Conservation (phyloP, 1,139 yeast species). For the Zhuliangozyma parablackwelliae region DNA sequence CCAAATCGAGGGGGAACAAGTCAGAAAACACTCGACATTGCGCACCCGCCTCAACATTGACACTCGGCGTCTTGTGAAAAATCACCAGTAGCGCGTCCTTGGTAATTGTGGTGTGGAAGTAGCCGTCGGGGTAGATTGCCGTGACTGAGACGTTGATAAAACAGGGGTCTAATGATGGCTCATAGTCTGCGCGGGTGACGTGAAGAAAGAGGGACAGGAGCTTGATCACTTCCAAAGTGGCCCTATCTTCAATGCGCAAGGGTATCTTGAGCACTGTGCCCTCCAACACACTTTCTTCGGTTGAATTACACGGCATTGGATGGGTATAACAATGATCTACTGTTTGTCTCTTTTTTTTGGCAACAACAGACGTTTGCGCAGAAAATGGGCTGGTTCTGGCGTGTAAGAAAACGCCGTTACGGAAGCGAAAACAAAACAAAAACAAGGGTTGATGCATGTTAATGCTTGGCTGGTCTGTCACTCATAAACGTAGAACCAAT, state of each 20-base stretch:
- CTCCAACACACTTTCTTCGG: background rate
- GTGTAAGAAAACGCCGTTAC: too few relatives aligned
- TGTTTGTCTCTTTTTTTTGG: too few relatives aligned
- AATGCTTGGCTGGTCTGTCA: too few relatives aligned
- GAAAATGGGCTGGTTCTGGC: too few relatives aligned
- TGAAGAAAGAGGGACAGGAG: conserved; percentile 10
- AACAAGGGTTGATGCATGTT: too few relatives aligned
- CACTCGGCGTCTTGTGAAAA: conserved; percentile 5
- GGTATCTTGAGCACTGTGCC: conserved; percentile 11
- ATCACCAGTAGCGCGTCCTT: conserved; percentile 2
- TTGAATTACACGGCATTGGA: too few relatives aligned
- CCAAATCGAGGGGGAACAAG: conserved; percentile 13
- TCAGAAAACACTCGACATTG: conserved; percentile 7
- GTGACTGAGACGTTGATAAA: conserved; percentile 10
- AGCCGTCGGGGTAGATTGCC: conserved; percentile 11
- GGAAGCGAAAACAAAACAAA: too few relatives aligned
- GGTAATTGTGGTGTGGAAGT: conserved; percentile 10
- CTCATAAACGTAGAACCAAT: too few relatives aligned
- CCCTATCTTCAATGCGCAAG: conserved; percentile 8
- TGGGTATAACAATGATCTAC: too few relatives aligned
- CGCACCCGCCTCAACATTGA: conserved; percentile 5
- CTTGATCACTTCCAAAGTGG: conserved; percentile 3
- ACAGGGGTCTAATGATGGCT: conserved; percentile 10
- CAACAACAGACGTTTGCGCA: too few relatives aligned
- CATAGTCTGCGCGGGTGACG: conserved; percentile 8